Conservation (phyloP, 495 filamentous ascomycete genomes). For the Aspergillus diversus region DNA sequence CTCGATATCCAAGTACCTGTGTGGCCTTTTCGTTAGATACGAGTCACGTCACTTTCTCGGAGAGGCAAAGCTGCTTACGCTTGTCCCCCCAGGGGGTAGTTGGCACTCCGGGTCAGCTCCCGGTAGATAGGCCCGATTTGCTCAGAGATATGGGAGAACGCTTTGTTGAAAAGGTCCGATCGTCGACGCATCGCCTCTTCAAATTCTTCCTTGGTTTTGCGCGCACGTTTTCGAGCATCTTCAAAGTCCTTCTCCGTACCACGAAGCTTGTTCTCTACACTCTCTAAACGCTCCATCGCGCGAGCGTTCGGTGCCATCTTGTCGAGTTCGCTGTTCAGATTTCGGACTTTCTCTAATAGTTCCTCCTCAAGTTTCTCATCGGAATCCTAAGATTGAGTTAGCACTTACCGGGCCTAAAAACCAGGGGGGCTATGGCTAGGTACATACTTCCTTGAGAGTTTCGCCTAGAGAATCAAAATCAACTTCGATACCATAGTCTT, state of each 20-base stretch:
- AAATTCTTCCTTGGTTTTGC: conserved; percentile 79
- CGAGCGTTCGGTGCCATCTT: conserved; percentile 96
- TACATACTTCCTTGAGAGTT: conserved; percentile 75
- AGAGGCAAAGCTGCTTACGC: conserved; percentile 49
- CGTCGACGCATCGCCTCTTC: conserved; percentile 78
- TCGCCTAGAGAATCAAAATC: conserved; percentile 87
- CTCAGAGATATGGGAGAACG: conserved; percentile 92
- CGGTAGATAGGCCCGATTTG: conserved; percentile 94
- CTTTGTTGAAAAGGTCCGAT: conserved; percentile 90
- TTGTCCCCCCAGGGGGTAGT: conserved; percentile 87
- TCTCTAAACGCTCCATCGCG: conserved; percentile 88
- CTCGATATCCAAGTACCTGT: conserved; percentile 84
- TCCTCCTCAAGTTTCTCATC: conserved; percentile 76
- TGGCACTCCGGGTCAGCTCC: conserved; percentile 84
- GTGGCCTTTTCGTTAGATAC: not conserved
- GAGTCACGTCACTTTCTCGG: not conserved
- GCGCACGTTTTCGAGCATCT: conserved; percentile 71
- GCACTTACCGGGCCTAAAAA: not conserved
- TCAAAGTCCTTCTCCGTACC: conserved; percentile 89
- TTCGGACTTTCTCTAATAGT: conserved; percentile 75
- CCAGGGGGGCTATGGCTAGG: not conserved
- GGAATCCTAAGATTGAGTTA: conserved; percentile 55
- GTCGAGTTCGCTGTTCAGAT: conserved; percentile 77
- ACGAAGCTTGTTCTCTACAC: conserved; percentile 79
- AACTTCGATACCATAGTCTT: conserved; percentile 92